Conservation (phyloP, 2,329 filamentous ascomycete genomes). For the Teratosphaeria viscida region DNA sequence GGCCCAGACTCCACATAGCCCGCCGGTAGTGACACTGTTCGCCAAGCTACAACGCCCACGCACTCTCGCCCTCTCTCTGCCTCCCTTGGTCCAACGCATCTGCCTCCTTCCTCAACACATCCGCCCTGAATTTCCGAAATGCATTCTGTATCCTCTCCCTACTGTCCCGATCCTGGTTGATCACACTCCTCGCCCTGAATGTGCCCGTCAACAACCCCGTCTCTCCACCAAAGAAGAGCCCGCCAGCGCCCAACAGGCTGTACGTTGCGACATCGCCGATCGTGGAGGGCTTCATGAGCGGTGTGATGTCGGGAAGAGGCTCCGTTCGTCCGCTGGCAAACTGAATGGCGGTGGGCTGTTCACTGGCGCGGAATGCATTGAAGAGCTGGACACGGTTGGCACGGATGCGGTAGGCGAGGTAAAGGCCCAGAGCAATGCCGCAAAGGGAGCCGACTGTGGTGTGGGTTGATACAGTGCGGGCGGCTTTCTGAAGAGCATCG, state of each 20-base stretch:
- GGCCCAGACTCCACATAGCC: not conserved
- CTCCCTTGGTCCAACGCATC: slow-evolving; percentile 39
- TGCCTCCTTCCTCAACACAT: slow-evolving; percentile 52
- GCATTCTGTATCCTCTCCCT: slow-evolving; percentile 51
- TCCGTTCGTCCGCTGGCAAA: slow-evolving; percentile 54
- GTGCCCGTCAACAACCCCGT: slow-evolving; percentile 49
- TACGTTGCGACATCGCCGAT: slow-evolving; percentile 53
- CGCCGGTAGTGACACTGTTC: not conserved
- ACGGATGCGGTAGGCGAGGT: slow-evolving; percentile 48
- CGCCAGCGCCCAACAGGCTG: slow-evolving; percentile 51
- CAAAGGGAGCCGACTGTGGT: slow-evolving; percentile 49
- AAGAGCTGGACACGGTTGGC: slow-evolving; percentile 48
- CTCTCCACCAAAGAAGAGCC: slow-evolving; percentile 56
- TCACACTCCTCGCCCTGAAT: slow-evolving; percentile 42
- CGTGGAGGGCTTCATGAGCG: slow-evolving; percentile 45
- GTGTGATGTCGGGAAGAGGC: slow-evolving; percentile 50
- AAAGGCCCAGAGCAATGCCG: slow-evolving; percentile 50
- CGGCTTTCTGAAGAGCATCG: slow-evolving; percentile 46
- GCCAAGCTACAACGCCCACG: not conserved
- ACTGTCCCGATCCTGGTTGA: slow-evolving; percentile 45
- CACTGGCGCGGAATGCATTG: slow-evolving; percentile 48
- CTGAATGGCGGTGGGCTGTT: slow-evolving; percentile 51
- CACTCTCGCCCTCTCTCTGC: not conserved
- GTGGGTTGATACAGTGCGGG: slow-evolving; percentile 43
- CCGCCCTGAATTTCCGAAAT: slow-evolving; percentile 52